A percentile compares a stretch with the other conserved stretches of the same genome.
Conservation (phyloP, 2,329 filamentous ascomycete genomes). For the Aureobasidium namibiae region DNA sequence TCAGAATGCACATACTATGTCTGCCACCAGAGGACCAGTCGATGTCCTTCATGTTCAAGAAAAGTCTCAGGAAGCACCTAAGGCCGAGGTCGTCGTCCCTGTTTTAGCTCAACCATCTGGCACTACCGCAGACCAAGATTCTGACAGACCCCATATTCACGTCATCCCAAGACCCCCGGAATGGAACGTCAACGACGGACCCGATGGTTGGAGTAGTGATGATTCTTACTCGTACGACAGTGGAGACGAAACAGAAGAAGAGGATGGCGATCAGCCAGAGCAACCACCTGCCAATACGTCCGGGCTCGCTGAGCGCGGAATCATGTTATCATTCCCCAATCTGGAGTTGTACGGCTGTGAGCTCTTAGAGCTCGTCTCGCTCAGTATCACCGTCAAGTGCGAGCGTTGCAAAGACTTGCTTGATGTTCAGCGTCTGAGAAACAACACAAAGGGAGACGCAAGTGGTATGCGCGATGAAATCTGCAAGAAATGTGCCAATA, state of each 20-base stretch:
- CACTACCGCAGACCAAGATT: constrained; percentile 13
- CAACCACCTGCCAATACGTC: constrained; percentile 26
- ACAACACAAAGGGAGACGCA: constrained; percentile 37
- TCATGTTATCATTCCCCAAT: constrained; percentile 70
- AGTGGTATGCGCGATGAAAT: constrained; percentile 36
- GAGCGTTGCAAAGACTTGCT: constrained; percentile 66
- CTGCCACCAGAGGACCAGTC: constrained; percentile 29
- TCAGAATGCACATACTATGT: constrained; percentile 61
- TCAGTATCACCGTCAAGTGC: constrained; percentile 68
- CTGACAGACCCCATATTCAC: constrained; percentile 56
- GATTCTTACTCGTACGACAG: constrained; percentile 38
- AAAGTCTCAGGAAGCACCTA: background rate
- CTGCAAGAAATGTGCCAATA: constrained; percentile 48
- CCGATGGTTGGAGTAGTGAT: constrained; percentile 26
- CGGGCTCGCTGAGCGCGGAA: constrained; percentile 53
- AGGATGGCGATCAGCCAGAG: constrained; percentile 28
- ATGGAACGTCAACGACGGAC: constrained; percentile 47
- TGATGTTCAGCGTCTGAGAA: constrained; percentile 60
- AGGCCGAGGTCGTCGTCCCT: background rate
- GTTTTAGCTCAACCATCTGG: background rate
- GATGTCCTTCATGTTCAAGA: background rate
- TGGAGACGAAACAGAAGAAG: constrained; percentile 41
- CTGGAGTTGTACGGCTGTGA: constrained; percentile 72
- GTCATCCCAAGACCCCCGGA: constrained; percentile 70
- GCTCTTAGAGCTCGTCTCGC: constrained; percentile 57